Conservation (phyloP, 1,139 yeast species). For the Pichia sp. region DNA sequence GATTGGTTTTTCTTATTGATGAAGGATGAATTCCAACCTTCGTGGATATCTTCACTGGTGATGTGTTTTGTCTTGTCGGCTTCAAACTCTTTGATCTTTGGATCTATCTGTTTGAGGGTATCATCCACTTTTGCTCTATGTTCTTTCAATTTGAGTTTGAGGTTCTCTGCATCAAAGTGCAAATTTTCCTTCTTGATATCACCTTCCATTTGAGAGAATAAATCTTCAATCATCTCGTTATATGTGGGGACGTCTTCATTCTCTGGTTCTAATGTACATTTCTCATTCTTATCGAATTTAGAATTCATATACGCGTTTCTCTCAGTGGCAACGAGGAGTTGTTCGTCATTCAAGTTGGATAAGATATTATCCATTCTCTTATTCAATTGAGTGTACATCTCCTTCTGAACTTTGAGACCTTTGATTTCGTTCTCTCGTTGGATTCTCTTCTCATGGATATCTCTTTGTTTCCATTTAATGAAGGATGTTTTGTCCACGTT, state of each 20-base stretch:
- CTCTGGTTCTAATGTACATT: conserved; percentile 45
- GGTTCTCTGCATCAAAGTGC: conserved; percentile 35
- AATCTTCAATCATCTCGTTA: conserved; percentile 88
- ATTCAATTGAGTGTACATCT: conserved; percentile 73
- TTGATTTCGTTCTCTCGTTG: conserved; percentile 73
- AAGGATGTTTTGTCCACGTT: conserved; percentile 93
- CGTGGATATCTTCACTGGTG: conserved; percentile 83
- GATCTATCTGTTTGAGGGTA: conserved; percentile 51
- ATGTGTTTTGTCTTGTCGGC: conserved; percentile 70
- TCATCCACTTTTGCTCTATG: conserved; percentile 67
- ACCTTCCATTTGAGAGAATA: conserved; percentile 61
- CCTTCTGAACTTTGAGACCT: conserved; percentile 62
- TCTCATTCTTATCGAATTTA: conserved; percentile 53
- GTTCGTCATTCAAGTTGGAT: conserved; percentile 32
- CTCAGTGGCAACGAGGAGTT: conserved; percentile 33
- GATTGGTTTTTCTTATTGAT: too few relatives aligned
- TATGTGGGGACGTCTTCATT: conserved; percentile 58
- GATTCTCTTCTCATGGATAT: conserved; percentile 87
- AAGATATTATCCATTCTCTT: conserved; percentile 63
- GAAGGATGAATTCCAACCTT: conserved; percentile 89
- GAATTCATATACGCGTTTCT: conserved; percentile 39
- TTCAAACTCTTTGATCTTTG: conserved; percentile 56
- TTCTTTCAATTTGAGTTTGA: conserved; percentile 39
- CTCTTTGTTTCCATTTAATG: conserved; percentile 95
- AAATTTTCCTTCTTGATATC: conserved; percentile 47